Percentiles rank a stretch among this genome's conserved stretches.
Conservation (phyloP, 495 filamentous ascomycete genomes). For the Bacidia rubella region DNA sequence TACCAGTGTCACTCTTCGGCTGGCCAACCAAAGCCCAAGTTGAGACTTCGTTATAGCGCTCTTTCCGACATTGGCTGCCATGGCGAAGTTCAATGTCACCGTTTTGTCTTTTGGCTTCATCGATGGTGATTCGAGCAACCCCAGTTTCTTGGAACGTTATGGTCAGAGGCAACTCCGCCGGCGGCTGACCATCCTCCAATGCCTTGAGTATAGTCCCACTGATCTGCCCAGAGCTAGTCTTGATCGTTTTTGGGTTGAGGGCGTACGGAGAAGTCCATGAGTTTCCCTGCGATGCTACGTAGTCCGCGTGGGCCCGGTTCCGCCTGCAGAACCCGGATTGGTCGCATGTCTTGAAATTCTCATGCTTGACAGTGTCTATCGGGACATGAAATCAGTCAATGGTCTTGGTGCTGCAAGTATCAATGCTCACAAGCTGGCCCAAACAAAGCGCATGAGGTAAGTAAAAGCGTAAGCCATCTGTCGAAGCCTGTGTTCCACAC, state of each 20-base stretch:
- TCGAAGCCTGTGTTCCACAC: conserved; percentile 39
- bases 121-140: conserved; percentile 69
- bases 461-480: conserved; percentile 35
- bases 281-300: conserved; percentile 44
- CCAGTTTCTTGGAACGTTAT: conserved; percentile 84
- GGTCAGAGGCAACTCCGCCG: conserved; percentile 65
- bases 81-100: conserved; percentile 81
- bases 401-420: neutral
- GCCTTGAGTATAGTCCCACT: conserved; percentile 68
- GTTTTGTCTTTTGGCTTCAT: conserved; percentile 80
- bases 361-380: conserved; percentile 80
- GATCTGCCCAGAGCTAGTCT: conserved; percentile 66
- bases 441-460: conserved; percentile 31
- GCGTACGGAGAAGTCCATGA: conserved; percentile 73
- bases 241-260: conserved; percentile 54
- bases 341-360: conserved; percentile 88
- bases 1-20: conserved; percentile 50
- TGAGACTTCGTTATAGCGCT: conserved; percentile 83
- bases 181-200: conserved; percentile 43
- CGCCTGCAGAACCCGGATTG: conserved; percentile 96
- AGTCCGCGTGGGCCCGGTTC: conserved; percentile 79
- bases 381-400: conserved; percentile 30
- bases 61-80: conserved; percentile 71
- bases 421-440: conserved; percentile 34
- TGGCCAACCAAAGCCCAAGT: conserved; percentile 80